phyloP scores from a whole-genome alignment of 768 basidiomycete genomes.

The Lentinula detonsa region DNA sequence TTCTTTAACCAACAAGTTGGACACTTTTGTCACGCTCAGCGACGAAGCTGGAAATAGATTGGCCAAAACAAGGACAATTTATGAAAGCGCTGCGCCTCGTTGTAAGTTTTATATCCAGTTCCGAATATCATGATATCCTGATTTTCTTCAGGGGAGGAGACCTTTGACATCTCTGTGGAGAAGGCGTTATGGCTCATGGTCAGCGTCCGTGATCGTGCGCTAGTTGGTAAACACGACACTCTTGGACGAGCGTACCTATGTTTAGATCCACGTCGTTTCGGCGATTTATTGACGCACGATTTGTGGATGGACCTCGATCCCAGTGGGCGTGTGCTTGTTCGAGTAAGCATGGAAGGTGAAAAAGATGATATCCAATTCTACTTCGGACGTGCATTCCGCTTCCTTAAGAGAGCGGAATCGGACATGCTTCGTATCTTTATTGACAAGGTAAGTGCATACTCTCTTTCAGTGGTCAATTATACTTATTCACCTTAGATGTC shows the following conservation, averaged over 20 bases:
- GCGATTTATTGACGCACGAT: conserved; percentile 87
- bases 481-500: conserved; percentile 60
- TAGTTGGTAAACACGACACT: conserved; percentile 90
- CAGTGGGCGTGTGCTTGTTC: conserved; percentile 75
- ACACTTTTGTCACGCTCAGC: conserved; percentile 92
- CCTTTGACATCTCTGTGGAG: conserved; percentile 90
- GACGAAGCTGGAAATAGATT: conserved; percentile 86
- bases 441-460: conserved; percentile 70
- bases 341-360: conserved; percentile 98
- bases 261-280: conserved; percentile 82
- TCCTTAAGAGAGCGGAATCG: conserved; percentile 84
- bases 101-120: conserved; percentile 48
- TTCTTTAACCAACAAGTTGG: conserved; percentile 63
- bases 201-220: conserved; percentile 84
- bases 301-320: conserved; percentile 89
- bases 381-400: conserved; percentile 94
- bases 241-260: conserved; percentile 90
- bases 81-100: conserved; percentile 84
- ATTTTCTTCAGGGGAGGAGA: conserved; percentile 78
- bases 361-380: conserved; percentile 97
- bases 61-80: conserved; percentile 94
- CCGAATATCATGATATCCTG: not conserved
- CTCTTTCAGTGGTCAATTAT: conserved; percentile 4
- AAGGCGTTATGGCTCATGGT: conserved; percentile 97
- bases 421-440: conserved; percentile 97